Evolutionary conservation across 176 grass and related monocot species (phyloP), one percentile per base, ranked within the genome.

Genomic region (Stipa capillata): DNA sequence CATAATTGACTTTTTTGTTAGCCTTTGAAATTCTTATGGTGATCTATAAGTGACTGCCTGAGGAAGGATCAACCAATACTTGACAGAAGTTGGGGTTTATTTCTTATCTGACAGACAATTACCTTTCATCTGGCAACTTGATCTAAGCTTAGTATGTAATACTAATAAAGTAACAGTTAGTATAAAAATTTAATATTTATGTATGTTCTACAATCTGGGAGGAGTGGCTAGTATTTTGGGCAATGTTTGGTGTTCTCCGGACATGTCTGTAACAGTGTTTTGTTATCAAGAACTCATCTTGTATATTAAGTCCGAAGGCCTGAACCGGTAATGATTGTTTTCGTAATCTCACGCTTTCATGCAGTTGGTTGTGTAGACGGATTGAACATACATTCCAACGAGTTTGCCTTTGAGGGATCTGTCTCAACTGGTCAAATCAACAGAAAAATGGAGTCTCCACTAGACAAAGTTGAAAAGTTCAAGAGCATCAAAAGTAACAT

Each of bases 381-480:
- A 60, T 60, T 95, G 86, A 89, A 64, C 85, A 87, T 98, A 85
- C 96, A 98, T 72, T 92, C 96, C 0, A 95, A 98, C 36, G 96
- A 98, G 82, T 93, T 98, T 82, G 82, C 65, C 76, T 98, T 94
- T 57, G 87, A 94, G 68, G 90, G 58, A 45, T 90, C 92, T 65
- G 41, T 98, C 82, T 98, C 96, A 68, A 98, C 92, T 25, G 96
- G 96, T 66, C 51, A 93, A 74, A 90, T 98, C 82, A 69, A 81
- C 45, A 90, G 83, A 78, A 90, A 86, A 55, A 98, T 98, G 27
- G 85, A 98, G 70, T 93, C 96, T 41, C 96, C 90, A 13, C 27
- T 90, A 31, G 92, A 94, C 73, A 98, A 94, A 78, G 85, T 89
- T 63, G 83, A 90, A 33, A 80, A 81, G 81, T 98, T 94, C 65